These are phyloP conservation scores for Podila minutissima DNA, from an alignment of 192 early-diverging fungal genomes.

Conservation along the genomic window DNA sequence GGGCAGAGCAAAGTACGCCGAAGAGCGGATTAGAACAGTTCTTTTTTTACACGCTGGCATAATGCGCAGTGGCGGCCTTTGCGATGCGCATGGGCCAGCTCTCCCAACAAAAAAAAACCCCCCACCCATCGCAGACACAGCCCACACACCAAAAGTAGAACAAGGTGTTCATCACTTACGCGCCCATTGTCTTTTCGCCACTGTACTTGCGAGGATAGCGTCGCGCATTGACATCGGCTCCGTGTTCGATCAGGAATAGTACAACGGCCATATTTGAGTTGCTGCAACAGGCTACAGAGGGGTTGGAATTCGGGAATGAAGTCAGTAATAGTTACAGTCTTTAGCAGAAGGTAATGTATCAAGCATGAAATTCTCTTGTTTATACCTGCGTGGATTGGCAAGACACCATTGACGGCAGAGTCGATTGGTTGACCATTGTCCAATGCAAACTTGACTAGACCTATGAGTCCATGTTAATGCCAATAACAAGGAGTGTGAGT, in stretches of 20 bases:
- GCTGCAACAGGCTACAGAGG: conserved; percentile 49
- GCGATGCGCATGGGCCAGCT: conserved; percentile 18
- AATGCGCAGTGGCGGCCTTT: neutral
- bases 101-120: conserved; percentile 2
- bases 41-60: too few species aligned
- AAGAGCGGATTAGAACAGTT: neutral
- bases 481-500: conserved; percentile 3
- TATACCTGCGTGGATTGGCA: conserved; percentile 67
- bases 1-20: neutral
- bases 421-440: conserved; percentile 78
- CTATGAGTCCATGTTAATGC: conserved; percentile 30
- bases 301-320: neutral
- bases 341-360: neutral
- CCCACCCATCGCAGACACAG: too few species aligned
- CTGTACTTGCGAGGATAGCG: conserved; percentile 50
- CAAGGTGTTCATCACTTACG: conserved; percentile 8
- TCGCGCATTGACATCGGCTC: conserved; percentile 74
- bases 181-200: conserved; percentile 27
- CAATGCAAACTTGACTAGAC: conserved; percentile 71
- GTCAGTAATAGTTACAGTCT: neutral
- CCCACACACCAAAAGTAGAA: too few species aligned
- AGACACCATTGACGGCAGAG: conserved; percentile 72
- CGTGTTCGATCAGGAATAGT: conserved; percentile 75
- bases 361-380: conserved; percentile 22
- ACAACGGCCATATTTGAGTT: conserved; percentile 69